A percentile compares a stretch with the other conserved stretches of the same genome.
Evolutionary conservation across 768 basidiomycete genomes (phyloP).

Genomic region (Russula vinacea): DNA sequence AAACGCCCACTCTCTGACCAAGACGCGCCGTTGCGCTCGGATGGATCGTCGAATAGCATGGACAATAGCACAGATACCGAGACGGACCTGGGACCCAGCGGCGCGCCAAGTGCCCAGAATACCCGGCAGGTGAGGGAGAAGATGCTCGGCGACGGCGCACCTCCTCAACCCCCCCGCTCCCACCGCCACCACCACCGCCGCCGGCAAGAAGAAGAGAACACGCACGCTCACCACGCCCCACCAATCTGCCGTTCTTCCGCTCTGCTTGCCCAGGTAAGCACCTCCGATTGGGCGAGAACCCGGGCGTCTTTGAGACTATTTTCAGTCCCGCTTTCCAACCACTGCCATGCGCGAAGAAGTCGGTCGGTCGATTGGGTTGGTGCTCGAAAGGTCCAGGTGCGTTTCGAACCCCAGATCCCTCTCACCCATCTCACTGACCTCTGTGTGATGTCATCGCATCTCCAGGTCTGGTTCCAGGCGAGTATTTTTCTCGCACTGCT

Average conservation of each 20-base stretch:
- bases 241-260: slow-evolving; percentile 82
- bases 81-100: slow-evolving; percentile 45
- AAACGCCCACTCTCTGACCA: slow-evolving; percentile 25
- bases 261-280: slow-evolving; percentile 73
- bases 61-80: slow-evolving; percentile 56
- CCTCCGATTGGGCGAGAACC: slow-evolving; percentile 15
- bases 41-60: slow-evolving; percentile 34
- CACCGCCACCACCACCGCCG: slow-evolving; percentile 39
- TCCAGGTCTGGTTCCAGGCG: slow-evolving; percentile 89
- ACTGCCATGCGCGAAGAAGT: slow-evolving; percentile 87
- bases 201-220: slow-evolving; percentile 77
- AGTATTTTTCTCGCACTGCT: slow-evolving; percentile 30
- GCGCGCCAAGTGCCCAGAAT: slow-evolving; percentile 41
- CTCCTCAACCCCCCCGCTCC: slow-evolving; percentile 31
- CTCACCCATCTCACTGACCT: slow-evolving; percentile 17
- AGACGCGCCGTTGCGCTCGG: slow-evolving; percentile 22
- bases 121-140: slow-evolving; percentile 24
- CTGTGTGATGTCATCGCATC: slow-evolving; percentile 22
- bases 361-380: slow-evolving; percentile 81
- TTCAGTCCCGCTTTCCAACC: slow-evolving; percentile 82
- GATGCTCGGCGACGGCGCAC: slow-evolving; percentile 30
- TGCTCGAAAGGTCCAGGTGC: slow-evolving; percentile 85
- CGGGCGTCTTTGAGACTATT: slow-evolving; percentile 1
- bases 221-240: slow-evolving; percentile 83
- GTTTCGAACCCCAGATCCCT: slow-evolving; percentile 35